Evolutionary conservation across 345 rosid genomes (phyloP).

Genomic region (Citrus glauca): DNA sequence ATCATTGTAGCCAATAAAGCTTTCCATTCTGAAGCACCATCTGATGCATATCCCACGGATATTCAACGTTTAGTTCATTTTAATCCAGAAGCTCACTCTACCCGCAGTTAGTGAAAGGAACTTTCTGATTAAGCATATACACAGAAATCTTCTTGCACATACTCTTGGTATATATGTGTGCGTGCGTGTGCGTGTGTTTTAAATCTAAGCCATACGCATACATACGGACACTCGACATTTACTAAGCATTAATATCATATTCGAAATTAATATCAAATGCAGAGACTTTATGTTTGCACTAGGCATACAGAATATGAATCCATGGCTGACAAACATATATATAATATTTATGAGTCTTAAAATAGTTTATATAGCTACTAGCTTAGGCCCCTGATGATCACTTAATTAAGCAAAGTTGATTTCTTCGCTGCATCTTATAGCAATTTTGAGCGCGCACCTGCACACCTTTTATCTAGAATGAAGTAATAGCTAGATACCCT

Average conservation of each 20-base stretch:
- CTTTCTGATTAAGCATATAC: neutral
- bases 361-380: constrained; percentile 8
- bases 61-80: constrained; percentile 19
- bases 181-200: no score
- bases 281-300: neutral
- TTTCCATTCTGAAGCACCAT: constrained; percentile 17
- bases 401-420: constrained; percentile 10
- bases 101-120: neutral
- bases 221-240: neutral
- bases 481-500: constrained; percentile 3
- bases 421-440: constrained; percentile 10
- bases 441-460: neutral
- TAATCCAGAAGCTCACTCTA: neutral
- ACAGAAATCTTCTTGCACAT: neutral
- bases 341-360: constrained; percentile 15
- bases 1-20: constrained; percentile 11
- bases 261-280: no score
- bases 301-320: constrained; percentile 12
- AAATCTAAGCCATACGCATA: no score
- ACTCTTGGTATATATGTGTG: neutral
- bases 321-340: constrained; percentile 15
- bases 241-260: neutral
- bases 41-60: constrained; percentile 26
- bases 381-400: constrained; percentile 2
- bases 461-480: constrained; percentile 8